phyloP scores from a whole-genome alignment of 148 eudicot species.

The Dianthus caryophyllus region DNA sequence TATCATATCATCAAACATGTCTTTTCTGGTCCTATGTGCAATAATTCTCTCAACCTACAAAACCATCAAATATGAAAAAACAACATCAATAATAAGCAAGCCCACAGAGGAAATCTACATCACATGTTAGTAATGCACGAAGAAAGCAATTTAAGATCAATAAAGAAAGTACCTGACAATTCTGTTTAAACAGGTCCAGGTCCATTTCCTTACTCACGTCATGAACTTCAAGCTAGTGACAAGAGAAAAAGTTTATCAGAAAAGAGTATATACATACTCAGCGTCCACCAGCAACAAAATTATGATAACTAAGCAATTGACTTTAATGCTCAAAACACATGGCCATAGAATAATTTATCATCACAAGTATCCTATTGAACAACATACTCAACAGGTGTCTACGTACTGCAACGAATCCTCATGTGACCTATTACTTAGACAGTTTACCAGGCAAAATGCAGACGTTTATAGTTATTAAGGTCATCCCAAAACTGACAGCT shows the following conservation, averaged over 20 bases:
- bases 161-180: slow-evolving; percentile 61
- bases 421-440: neutral
- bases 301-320: neutral
- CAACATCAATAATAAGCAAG: neutral
- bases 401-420: neutral
- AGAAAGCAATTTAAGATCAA: slow-evolving; percentile 11
- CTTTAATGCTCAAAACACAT: neutral
- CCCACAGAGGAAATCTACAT: neutral
- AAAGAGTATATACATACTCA: neutral
- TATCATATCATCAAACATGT: slow-evolving; percentile 47
- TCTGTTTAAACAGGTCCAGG: slow-evolving; percentile 88
- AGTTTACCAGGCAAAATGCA: neutral
- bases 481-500: neutral
- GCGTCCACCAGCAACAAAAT: neutral
- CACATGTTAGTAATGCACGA: neutral
- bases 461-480: neutral
- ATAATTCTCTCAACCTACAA: slow-evolving; percentile 81
- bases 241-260: slow-evolving; percentile 13
- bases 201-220: slow-evolving; percentile 99
- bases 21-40: slow-evolving; percentile 66
- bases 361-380: neutral
- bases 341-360: neutral
- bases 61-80: neutral
- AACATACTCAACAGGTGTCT: neutral
- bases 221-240: slow-evolving; percentile 80